Conservation (phyloP, 768 basidiomycete genomes). For the Cubamyces sp. region DNA sequence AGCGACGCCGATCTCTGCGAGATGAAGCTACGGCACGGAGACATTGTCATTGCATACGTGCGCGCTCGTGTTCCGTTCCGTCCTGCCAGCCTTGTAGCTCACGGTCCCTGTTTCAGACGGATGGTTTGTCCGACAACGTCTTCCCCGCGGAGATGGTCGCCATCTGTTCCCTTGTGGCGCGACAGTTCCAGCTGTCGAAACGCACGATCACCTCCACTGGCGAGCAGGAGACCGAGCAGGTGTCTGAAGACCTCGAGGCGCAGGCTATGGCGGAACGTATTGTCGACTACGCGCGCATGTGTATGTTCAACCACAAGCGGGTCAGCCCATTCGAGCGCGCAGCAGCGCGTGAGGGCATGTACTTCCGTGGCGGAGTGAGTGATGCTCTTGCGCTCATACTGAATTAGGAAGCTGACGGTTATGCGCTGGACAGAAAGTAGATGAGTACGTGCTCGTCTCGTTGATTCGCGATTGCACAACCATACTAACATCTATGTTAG, state of each 20-base stretch:
- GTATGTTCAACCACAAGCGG: constrained; percentile 68
- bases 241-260: constrained; percentile 62
- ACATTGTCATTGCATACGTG: constrained; percentile 55
- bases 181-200: constrained; percentile 34
- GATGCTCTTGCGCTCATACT: background rate
- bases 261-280: constrained; percentile 75
- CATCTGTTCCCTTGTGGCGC: constrained; percentile 69
- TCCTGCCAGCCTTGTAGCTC: background rate
- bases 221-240: constrained; percentile 22
- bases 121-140: constrained; percentile 58
- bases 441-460: constrained; percentile 59
- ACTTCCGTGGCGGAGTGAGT: constrained; percentile 76
- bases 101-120: constrained; percentile 45
- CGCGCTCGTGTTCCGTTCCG: constrained; percentile 21
- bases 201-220: constrained; percentile 13
- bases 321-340: constrained; percentile 77
- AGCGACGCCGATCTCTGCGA: constrained; percentile 49
- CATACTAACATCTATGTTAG: constrained; percentile 41
- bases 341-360: constrained; percentile 65
- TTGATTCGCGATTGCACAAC: background rate
- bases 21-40: constrained; percentile 54
- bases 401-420: constrained; percentile 8
- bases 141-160: constrained; percentile 71
- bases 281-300: constrained; percentile 67
- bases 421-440: constrained; percentile 63